Conservation (phyloP, 2,329 filamentous ascomycete species). For the Aspergillus sergii region DNA sequence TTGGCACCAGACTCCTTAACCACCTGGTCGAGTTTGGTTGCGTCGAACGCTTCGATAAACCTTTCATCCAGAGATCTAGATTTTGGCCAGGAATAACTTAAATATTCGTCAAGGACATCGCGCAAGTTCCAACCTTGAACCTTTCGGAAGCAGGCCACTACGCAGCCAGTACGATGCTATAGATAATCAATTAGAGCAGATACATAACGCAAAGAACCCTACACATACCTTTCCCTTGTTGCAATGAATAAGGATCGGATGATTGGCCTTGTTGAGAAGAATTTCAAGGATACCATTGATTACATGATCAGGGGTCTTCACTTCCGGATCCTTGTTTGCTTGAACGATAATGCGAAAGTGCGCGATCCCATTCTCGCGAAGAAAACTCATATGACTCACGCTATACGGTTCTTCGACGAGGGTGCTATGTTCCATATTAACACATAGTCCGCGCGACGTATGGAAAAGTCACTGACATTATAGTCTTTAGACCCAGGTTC, state of each 20-base stretch:
- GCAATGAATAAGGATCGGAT: conserved; percentile 86
- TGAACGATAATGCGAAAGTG: conserved; percentile 77
- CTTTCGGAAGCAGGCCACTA: conserved; percentile 78
- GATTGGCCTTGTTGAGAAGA: conserved; percentile 71
- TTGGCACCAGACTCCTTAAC: conserved; percentile 21
- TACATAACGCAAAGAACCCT: background rate
- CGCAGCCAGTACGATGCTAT: conserved; percentile 84
- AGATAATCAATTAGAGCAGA: conserved; percentile 6
- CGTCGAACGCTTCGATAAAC: conserved; percentile 32
- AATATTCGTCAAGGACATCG: conserved; percentile 72
- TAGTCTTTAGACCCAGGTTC: conserved; percentile 71
- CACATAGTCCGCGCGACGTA: background rate
- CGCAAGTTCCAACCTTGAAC: conserved; percentile 67
- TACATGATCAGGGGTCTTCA: conserved; percentile 65
- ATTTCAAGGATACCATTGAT: conserved; percentile 73
- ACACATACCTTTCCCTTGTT: conserved; percentile 77
- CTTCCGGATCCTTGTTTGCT: conserved; percentile 77
- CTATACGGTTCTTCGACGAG: conserved; percentile 63
- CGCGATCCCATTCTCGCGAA: conserved; percentile 66
- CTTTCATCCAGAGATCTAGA: conserved; percentile 42
- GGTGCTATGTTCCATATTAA: conserved; percentile 48
- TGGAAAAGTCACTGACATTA: conserved; percentile 62
- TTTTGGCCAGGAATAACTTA: conserved; percentile 58
- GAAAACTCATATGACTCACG: conserved; percentile 60
- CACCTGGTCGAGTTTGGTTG: conserved; percentile 22